Base-by-base conservation (phyloP, 306 rosid genomes). In the Malus asiatica region DNA sequence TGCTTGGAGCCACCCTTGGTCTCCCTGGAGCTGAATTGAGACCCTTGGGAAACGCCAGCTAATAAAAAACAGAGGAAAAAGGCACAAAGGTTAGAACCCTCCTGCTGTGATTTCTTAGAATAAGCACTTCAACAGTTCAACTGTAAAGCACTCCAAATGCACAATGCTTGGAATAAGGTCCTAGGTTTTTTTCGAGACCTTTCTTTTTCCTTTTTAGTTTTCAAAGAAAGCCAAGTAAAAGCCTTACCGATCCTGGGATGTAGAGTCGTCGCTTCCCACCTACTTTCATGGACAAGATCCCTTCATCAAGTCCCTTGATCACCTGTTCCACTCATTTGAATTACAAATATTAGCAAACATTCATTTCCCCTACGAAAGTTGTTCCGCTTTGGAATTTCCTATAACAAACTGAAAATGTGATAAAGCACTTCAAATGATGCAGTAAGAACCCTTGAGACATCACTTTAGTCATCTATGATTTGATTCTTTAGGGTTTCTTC, bases 41-140 rank as follows among this genome's bases (percentile, higher is more conserved):
- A 60, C 97, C 97, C 79, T 94, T 92, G 40, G 98, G 98, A 82
- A 94, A 94, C 61, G 98, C 97, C 95, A 94, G 79, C 98, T 94
- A 81, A 78, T 78, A 63, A 84, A 74, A 66, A 64, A 38, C 72
- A 73, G 40, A 77, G 42, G 42, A 27, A 27, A 71, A 46, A 45
- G 8, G 51, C 22, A 23, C 27, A 46, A 18, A 55, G 33, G 45
- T 72, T 59, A 77, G 64, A 80, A 27, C 38, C 38, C 5, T 3
- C 55, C 3, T 35, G 25, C 35, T 29, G 3, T 18, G 23, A 42
- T 59, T 14, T 45, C 40, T 23, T 27, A 13, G n/a, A 44, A 45
- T 45, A 1, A 12, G 52, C 16, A 45, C 18, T 27, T 27, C 29
- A 27, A 27, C 29, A 27, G 29, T 12, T 45, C 52, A 13, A 45